Conservation (phyloP, 2,329 filamentous ascomycete species). For the Simplicillium sp. region DNA sequence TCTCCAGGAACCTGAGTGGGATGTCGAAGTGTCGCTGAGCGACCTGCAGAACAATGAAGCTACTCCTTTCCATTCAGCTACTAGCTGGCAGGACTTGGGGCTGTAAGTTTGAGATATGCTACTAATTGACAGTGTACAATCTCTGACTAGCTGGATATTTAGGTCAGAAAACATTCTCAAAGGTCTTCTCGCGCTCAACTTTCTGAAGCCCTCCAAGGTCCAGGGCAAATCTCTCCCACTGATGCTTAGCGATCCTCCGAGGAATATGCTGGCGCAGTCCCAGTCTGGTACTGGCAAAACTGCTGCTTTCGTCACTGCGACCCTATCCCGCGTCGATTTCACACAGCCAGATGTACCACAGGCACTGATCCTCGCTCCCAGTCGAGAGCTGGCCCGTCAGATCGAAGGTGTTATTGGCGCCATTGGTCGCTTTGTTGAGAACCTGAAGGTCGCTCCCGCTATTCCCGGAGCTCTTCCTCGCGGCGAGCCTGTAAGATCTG, state of each 20-base stretch:
- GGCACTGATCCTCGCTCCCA: constrained; percentile 82
- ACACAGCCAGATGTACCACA: constrained; percentile 61
- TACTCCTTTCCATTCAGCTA: constrained; percentile 79
- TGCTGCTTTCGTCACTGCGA: constrained; percentile 88
- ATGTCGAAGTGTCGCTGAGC: constrained; percentile 86
- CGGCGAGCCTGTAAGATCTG: constrained; percentile 59
- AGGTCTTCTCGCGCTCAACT: constrained; percentile 72
- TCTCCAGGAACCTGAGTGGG: constrained; percentile 65
- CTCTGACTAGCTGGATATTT: neutral
- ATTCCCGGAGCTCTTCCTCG: constrained; percentile 70
- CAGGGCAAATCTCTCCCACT: constrained; percentile 91
- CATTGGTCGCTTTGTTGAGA: constrained; percentile 76
- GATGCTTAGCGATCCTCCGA: constrained; percentile 75
- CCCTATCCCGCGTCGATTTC: constrained; percentile 78
- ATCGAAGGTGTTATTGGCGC: constrained; percentile 76
- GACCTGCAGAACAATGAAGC: constrained; percentile 80
- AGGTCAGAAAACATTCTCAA: constrained; percentile 53
- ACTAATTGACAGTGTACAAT: too few species aligned
- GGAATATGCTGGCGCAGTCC: constrained; percentile 96
- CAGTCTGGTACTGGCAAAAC: constrained; percentile 98
- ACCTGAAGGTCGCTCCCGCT: constrained; percentile 68
- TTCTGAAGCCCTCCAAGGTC: constrained; percentile 93
- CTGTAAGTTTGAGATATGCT: constrained; percentile 48
- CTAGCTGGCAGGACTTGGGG: constrained; percentile 75
- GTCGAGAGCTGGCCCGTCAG: constrained; percentile 88